A percentile compares a stretch with the other conserved stretches of the same genome.
These are phyloP conservation scores for Fraxinus angustifolia DNA, from an alignment of 305 asterid genomes.

Conservation along the genomic window DNA sequence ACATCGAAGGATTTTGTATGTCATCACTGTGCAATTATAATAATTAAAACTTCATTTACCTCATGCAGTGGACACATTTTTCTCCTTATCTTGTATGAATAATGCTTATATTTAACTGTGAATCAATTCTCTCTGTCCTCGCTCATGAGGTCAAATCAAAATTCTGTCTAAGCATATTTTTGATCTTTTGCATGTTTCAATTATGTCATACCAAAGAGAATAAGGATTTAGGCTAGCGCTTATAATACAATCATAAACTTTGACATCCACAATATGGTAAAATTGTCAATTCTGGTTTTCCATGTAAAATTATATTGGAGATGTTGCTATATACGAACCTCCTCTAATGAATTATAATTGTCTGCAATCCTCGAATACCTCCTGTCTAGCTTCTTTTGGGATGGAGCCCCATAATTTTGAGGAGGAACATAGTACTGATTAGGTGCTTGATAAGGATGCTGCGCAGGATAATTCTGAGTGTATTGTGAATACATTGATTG, in stretches of 20 bases:
- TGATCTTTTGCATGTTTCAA: neutral
- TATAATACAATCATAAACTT: neutral
- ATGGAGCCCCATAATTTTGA: slow-evolving; percentile 20
- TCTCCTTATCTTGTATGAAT: neutral
- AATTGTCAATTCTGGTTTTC: slow-evolving; percentile 13
- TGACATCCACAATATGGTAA: neutral
- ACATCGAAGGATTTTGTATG: neutral
- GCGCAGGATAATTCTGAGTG: slow-evolving; percentile 47
- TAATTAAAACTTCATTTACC: neutral
- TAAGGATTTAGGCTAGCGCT: too few species aligned
- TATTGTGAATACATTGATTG: slow-evolving; percentile 48
- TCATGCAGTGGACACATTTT: neutral
- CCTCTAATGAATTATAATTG: slow-evolving; percentile 14
- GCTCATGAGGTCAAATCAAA: neutral
- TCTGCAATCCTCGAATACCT: slow-evolving; percentile 18
- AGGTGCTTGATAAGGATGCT: slow-evolving; percentile 35
- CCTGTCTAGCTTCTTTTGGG: slow-evolving; percentile 20
- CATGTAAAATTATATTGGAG: neutral
- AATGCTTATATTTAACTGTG: neutral
- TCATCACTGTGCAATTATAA: neutral
- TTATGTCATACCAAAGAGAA: neutral
- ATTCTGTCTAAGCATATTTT: neutral
- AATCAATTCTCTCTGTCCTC: neutral
- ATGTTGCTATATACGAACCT: slow-evolving; percentile 4
- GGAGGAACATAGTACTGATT: slow-evolving; percentile 41